These are phyloP conservation scores for Suillus paluster DNA, from an alignment of 768 basidiomycete genomes.

Conservation along the genomic window DNA sequence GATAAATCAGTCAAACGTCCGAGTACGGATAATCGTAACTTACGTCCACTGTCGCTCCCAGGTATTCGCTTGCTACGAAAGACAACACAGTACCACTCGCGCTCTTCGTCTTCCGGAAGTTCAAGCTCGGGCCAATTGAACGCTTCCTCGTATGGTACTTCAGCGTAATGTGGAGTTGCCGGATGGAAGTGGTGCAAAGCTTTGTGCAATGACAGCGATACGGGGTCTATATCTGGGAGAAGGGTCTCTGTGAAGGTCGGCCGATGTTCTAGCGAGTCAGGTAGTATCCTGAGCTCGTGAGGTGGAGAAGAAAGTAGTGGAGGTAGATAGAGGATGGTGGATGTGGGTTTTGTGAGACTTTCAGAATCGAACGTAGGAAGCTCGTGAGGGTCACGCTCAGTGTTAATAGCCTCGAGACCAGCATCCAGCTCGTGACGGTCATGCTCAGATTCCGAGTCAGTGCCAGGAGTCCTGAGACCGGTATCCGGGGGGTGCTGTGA, in stretches of 20 bases:
- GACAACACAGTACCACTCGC: constrained; percentile 92
- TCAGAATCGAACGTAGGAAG: constrained; percentile 54
- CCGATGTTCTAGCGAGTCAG: constrained; percentile 33
- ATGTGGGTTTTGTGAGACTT: constrained; percentile 38
- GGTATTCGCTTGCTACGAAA: constrained; percentile 80
- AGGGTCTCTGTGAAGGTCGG: constrained; percentile 71
- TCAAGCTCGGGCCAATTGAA: constrained; percentile 87
- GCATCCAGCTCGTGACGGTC: not conserved
- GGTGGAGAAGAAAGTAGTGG: constrained; percentile 84
- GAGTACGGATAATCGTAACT: constrained; percentile 23
- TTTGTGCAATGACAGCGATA: constrained; percentile 83
- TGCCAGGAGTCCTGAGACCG: constrained; percentile 1
- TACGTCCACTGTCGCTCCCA: constrained; percentile 72
- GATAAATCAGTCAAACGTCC: not conserved
- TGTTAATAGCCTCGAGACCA: not conserved
- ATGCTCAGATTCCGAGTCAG: constrained; percentile 1
- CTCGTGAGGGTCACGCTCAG: constrained; percentile 54
- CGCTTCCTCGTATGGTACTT: constrained; percentile 64
- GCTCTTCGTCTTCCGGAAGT: constrained; percentile 70
- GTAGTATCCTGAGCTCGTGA: constrained; percentile 35
- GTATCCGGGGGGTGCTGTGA: not conserved
- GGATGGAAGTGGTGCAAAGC: constrained; percentile 82
- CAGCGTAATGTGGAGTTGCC: constrained; percentile 61
- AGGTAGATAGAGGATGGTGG: constrained; percentile 78
- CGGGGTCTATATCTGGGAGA: constrained; percentile 85